Evolutionary conservation across 768 basidiomycete genomes (phyloP), one percentile per base, ranked within the genome.

Genomic region (Nevesoporus exiguus): DNA sequence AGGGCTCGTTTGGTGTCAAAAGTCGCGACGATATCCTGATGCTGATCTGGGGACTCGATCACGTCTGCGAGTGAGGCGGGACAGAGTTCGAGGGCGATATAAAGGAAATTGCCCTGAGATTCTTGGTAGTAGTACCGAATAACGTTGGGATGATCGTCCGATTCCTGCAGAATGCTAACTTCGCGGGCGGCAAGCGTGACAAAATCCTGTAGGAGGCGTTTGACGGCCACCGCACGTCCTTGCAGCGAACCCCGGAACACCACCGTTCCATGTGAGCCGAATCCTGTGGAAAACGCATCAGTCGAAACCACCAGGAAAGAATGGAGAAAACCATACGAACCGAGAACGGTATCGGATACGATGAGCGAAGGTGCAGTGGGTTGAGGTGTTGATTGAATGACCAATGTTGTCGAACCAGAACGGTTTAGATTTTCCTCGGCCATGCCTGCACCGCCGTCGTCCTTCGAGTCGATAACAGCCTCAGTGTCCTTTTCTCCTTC

Each of bases 51-150:
- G 30, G 76, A 82, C 63, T 95, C 93, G 65, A 96, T 75, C 51
- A 95, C 74, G 66, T 96, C 92, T 1, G 89, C 91, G 1, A 97
- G 83, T 3, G 91, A 91, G 1, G 89, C 90, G 0, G 92, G 93
- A 66, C 93, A 94, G 5, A 98, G 79, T 65, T 99, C 97, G 40
- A 99, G 85, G 3, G 97, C 97, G 58, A 99, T 98, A 72, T 96
- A 98, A 10, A 98, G 83, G 77, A 98, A 98, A 64, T 90, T 93
- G 21, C 85, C 85, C 27, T 90, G 89, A 4, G 88, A 78, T 75
- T 98, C 96, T 76, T 98, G 94, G 72, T 93, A 98, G 72, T 94
- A 99, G 68, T 99, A 97, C 27, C 93, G 88, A 62, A 98, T 95
- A 69, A 99, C 97, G 73, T 99, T 98, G 17, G 93, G 93, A 64